Conservation (phyloP, 495 filamentous ascomycete genomes). For the Penicillium egyptiacum region DNA sequence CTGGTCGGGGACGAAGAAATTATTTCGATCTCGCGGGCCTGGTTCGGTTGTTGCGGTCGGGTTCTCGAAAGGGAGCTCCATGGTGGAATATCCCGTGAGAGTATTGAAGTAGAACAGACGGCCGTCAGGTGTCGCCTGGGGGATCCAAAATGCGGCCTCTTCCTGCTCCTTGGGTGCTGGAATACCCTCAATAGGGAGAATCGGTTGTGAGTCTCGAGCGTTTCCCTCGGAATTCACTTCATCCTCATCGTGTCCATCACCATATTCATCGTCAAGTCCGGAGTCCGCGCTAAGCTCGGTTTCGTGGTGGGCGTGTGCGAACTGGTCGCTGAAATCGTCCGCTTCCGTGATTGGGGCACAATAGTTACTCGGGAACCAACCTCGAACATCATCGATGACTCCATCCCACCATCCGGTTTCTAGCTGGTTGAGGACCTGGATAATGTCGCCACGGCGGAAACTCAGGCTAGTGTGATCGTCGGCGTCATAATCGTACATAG, state of each 20-base stretch:
- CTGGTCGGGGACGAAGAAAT: slow-evolving; percentile 83
- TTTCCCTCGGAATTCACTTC: slow-evolving; percentile 66
- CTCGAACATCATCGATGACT: slow-evolving; percentile 81
- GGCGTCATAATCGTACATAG: slow-evolving; percentile 95
- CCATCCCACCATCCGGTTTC: slow-evolving; percentile 99
- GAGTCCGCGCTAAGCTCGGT: slow-evolving; percentile 59
- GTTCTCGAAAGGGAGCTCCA: slow-evolving; percentile 90
- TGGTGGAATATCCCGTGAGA: slow-evolving; percentile 86
- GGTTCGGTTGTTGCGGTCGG: slow-evolving; percentile 77
- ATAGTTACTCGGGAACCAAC: slow-evolving; percentile 99
- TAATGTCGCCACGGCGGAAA: slow-evolving; percentile 92
- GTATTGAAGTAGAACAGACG: slow-evolving; percentile 98
- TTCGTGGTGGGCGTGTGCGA: slow-evolving; percentile 42
- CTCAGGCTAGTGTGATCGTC: slow-evolving; percentile 96
- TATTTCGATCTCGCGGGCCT: slow-evolving; percentile 83
- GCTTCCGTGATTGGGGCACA: slow-evolving; percentile 78
- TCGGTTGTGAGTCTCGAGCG: slow-evolving; percentile 53
- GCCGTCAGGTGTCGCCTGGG: slow-evolving; percentile 92
- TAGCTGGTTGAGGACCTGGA: slow-evolving; percentile 95
- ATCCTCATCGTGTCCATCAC: slow-evolving; percentile 65
- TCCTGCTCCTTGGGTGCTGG: slow-evolving; percentile 68
- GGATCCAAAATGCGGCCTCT: slow-evolving; percentile 96
- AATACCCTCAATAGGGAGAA: slow-evolving; percentile 65
- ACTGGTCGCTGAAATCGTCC: slow-evolving; percentile 55
- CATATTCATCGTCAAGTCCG: slow-evolving; percentile 61